These are phyloP conservation scores for Cyclotella choctawhatcheeana DNA, from an alignment of 108 stramenopile genomes.

Conservation along the genomic window DNA sequence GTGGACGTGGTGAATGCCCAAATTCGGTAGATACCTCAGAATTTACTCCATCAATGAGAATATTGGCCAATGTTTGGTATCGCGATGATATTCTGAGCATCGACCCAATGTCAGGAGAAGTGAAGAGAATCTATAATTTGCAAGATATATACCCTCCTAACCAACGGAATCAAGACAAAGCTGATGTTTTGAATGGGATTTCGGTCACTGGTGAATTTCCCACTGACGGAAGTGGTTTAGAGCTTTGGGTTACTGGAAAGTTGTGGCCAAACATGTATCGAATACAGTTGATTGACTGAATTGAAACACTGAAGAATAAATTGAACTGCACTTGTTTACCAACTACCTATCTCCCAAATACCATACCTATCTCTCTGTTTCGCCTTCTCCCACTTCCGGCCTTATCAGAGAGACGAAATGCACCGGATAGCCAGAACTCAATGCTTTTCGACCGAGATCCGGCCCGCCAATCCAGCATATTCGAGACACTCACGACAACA, in stretches of 20 bases:
- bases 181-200: slow-evolving; percentile 83
- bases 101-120: slow-evolving; percentile 60
- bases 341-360: too few relatives aligned
- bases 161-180: slow-evolving; percentile 32
- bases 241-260: slow-evolving; percentile 82
- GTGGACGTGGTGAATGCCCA: slow-evolving; percentile 45
- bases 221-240: slow-evolving; percentile 36
- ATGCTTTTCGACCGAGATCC: too few relatives aligned
- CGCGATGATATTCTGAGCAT: slow-evolving; percentile 72
- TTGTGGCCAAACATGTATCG: slow-evolving; percentile 74
- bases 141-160: slow-evolving; percentile 42
- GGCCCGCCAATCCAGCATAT: too few relatives aligned
- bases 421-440: too few relatives aligned
- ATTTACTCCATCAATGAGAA: slow-evolving; percentile 50
- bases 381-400: too few relatives aligned
- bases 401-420: too few relatives aligned
- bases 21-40: background rate
- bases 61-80: slow-evolving; percentile 82
- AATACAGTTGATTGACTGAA: slow-evolving; percentile 52
- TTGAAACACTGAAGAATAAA: too few relatives aligned
- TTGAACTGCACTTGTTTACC: too few relatives aligned
- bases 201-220: slow-evolving; percentile 43
- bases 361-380: too few relatives aligned
- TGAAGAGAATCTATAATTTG: slow-evolving; percentile 68
- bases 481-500: too few relatives aligned